A percentile compares a stretch with the other conserved stretches of the same genome.
phyloP scores from a whole-genome alignment of 148 eudicot species.

The Vaccinium myrtillus region DNA sequence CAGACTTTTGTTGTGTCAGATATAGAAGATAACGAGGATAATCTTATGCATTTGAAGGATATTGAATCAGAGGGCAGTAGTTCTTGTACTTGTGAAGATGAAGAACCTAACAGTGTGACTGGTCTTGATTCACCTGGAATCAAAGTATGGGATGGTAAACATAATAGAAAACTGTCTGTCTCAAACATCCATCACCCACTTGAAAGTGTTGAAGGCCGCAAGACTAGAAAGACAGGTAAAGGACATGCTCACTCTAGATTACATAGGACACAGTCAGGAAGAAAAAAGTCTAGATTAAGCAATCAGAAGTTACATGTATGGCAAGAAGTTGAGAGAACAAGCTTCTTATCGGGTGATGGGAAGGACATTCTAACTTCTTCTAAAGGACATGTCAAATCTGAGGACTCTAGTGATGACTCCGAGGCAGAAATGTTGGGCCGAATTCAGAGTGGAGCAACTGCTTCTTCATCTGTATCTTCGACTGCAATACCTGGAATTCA shows the following conservation, averaged over 20 bases:
- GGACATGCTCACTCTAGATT: conserved; percentile 36
- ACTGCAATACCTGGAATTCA: conserved; percentile 48
- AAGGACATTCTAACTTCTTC: conserved; percentile 57
- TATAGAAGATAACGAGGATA: conserved; percentile 57
- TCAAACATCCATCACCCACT: conserved; percentile 89
- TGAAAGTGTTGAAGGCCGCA: conserved; percentile 65
- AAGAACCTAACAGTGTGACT: conserved; percentile 57
- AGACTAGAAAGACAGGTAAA: conserved; percentile 48
- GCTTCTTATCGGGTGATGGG: conserved; percentile 71
- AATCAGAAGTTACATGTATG: conserved; percentile 53
- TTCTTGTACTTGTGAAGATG: conserved; percentile 66
- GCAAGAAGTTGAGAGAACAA: conserved; percentile 94
- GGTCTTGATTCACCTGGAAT: conserved; percentile 89
- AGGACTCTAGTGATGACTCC: conserved; percentile 81
- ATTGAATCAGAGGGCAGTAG: conserved; percentile 51
- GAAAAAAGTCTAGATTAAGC: conserved; percentile 56
- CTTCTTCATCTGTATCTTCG: conserved; percentile 65
- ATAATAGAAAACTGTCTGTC: conserved; percentile 48
- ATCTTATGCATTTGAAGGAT: conserved; percentile 23
- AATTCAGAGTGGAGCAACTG: conserved; percentile 64
- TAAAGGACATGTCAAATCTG: conserved; percentile 49
- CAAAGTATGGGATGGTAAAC: conserved; percentile 93
- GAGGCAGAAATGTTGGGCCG: conserved; percentile 62
- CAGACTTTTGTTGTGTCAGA: conserved; percentile 35
- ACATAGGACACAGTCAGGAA: conserved; percentile 45